Percentiles rank a stretch among this genome's conserved stretches.
Evolutionary conservation across 345 rosid genomes (phyloP).

Genomic region (Hypericum perforatum): DNA sequence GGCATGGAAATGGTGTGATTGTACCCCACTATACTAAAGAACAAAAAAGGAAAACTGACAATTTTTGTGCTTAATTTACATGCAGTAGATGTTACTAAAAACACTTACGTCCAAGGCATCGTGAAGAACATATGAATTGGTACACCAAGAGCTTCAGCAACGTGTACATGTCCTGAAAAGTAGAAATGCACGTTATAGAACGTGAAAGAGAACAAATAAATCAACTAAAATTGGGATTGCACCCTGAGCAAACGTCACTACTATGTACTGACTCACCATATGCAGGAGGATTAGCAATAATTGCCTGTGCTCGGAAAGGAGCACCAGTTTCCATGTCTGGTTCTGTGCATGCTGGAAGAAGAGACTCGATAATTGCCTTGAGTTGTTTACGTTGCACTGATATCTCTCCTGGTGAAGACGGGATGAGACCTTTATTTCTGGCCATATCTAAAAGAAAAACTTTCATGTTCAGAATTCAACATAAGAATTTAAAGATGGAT

Average conservation of each 20-base stretch:
- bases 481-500: not conserved
- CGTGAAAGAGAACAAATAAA: not conserved
- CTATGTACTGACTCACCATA: constrained; percentile 44
- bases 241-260: not conserved
- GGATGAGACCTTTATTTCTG: constrained; percentile 91
- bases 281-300: constrained; percentile 96
- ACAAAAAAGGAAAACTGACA: too few relatives aligned
- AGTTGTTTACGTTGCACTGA: constrained; percentile 77
- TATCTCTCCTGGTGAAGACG: constrained; percentile 95
- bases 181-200: constrained; percentile 3
- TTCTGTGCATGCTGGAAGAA: constrained; percentile 89
- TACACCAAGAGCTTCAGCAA: constrained; percentile 95
- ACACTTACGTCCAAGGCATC: constrained; percentile 99
- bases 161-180: constrained; percentile 84
- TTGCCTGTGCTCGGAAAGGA: constrained; percentile 87
- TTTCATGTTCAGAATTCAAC: not conserved
- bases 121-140: constrained; percentile 99
- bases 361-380: constrained; percentile 89
- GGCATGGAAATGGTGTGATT: too few relatives aligned
- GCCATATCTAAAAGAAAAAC: constrained; percentile 66
- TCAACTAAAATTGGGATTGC: not conserved
- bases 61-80: constrained; percentile 10
- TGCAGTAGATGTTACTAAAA: not conserved
- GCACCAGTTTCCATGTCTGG: constrained; percentile 67
- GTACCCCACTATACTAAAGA: too few relatives aligned